phyloP scores from a whole-genome alignment of 2,329 filamentous ascomycete genomes.

The Xylaria hypoxylon region DNA sequence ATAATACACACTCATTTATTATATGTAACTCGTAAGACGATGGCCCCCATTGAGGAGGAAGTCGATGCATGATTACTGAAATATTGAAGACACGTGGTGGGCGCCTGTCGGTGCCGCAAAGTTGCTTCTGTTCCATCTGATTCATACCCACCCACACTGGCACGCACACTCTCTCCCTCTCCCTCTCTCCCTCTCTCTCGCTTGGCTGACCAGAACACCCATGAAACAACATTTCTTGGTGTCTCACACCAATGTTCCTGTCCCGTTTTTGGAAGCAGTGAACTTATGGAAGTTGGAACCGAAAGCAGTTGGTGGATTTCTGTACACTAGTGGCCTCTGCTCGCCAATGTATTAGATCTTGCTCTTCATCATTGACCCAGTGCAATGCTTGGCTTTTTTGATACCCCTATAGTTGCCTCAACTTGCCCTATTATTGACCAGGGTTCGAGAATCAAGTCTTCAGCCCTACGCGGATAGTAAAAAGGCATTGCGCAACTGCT shows the following conservation, averaged over 20 bases:
- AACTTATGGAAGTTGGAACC: conserved; percentile 14
- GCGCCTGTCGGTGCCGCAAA: conserved; percentile 29
- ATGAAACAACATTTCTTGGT: conserved; percentile 24
- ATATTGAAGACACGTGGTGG: conserved; percentile 34
- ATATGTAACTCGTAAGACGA: conserved; percentile 17
- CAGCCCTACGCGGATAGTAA: conserved; percentile 44
- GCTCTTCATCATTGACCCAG: not conserved
- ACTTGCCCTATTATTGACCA: not conserved
- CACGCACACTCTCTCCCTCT: not conserved
- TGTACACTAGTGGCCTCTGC: conserved; percentile 3
- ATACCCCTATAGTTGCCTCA: not conserved
- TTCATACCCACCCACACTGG: conserved; percentile 7
- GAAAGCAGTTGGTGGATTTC: not conserved
- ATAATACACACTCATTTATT: not conserved
- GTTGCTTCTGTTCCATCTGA: conserved; percentile 26
- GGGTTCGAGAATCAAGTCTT: conserved; percentile 19
- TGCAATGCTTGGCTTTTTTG: not conserved
- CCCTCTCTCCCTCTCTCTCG: not conserved
- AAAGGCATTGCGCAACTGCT: conserved; percentile 21
- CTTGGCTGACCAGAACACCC: conserved; percentile 21
- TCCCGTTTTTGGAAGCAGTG: conserved; percentile 36
- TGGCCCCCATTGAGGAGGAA: conserved; percentile 1
- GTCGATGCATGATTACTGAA: conserved; percentile 12
- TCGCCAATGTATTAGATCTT: not conserved
- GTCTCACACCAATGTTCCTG: conserved; percentile 21